phyloP scores from a whole-genome alignment of 2,329 filamentous ascomycete species.

The Pseudonectria buxi region DNA sequence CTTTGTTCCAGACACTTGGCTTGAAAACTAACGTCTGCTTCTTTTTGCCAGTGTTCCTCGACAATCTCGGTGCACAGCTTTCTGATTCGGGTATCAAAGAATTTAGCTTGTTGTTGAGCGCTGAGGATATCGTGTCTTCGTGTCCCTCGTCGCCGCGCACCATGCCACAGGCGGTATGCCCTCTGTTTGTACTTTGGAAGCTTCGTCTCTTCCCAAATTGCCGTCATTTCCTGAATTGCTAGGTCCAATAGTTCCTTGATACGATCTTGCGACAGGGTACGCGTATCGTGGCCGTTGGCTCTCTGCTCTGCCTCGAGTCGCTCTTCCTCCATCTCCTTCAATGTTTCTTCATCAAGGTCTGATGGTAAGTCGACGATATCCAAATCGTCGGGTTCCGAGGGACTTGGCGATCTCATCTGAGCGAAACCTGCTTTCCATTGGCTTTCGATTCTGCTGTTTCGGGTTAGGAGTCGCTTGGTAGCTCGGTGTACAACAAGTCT shows the following conservation, averaged over 20 bases:
- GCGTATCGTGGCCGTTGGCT: slow-evolving; percentile 1
- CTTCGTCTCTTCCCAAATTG: slow-evolving; percentile 52
- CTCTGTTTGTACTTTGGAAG: slow-evolving; percentile 47
- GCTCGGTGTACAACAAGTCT: slow-evolving; percentile 35
- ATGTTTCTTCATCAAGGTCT: slow-evolving; percentile 47
- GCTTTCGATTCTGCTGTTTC: slow-evolving; percentile 17
- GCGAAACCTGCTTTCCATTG: slow-evolving; percentile 5
- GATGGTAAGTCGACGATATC: slow-evolving; percentile 31
- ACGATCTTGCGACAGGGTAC: slow-evolving; percentile 36
- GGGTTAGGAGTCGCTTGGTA: slow-evolving; percentile 34
- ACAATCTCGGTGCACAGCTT: slow-evolving; percentile 49
- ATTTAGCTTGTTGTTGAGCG: slow-evolving; percentile 35
- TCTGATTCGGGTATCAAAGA: slow-evolving; percentile 45
- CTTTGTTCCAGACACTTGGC: slow-evolving; percentile 57
- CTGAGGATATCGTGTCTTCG: slow-evolving; percentile 33
- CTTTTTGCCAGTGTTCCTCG: slow-evolving; percentile 44
- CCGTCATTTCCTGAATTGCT: slow-evolving; percentile 42
- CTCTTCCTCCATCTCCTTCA: slow-evolving; percentile 51
- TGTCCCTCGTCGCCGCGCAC: slow-evolving; percentile 39
- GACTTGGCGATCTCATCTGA: slow-evolving; percentile 9
- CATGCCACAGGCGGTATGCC: slow-evolving; percentile 56
- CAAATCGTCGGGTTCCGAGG: slow-evolving; percentile 28
- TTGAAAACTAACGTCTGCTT: slow-evolving; percentile 45
- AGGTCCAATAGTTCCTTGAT: slow-evolving; percentile 48
- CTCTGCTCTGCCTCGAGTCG: slow-evolving; percentile 8